Evolutionary conservation across 2,329 filamentous ascomycete species (phyloP).

Genomic region (Ophiognomonia clavigignenti-juglandacearum): DNA sequence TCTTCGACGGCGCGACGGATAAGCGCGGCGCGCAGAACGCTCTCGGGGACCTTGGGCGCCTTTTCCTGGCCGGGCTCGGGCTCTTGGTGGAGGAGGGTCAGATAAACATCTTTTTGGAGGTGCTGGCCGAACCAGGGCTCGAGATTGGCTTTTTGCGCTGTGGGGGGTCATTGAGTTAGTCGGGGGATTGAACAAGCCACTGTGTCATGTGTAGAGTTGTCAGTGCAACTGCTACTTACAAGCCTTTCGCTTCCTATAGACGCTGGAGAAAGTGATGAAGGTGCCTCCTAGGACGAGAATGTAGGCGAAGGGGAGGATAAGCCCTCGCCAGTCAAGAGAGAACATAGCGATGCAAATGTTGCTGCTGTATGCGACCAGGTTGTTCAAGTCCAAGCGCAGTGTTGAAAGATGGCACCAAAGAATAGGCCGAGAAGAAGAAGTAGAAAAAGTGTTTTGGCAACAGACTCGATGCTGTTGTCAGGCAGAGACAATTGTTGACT

Average conservation of each 20-base stretch:
- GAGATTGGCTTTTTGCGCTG: slow-evolving; percentile 75
- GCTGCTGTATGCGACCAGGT: not conserved
- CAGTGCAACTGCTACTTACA: slow-evolving; percentile 48
- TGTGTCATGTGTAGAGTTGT: no score
- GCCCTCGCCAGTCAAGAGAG: slow-evolving; percentile 72
- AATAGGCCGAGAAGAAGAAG: not conserved
- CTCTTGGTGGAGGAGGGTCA: slow-evolving; percentile 80
- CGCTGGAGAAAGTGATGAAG: slow-evolving; percentile 83
- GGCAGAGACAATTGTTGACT: not conserved
- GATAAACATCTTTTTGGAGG: slow-evolving; percentile 88
- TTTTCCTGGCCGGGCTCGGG: slow-evolving; percentile 61
- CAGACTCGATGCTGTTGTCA: no score
- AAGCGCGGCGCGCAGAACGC: slow-evolving; percentile 80
- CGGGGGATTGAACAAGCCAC: no score
- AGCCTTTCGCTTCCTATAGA: slow-evolving; percentile 91
- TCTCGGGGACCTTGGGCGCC: slow-evolving; percentile 68
- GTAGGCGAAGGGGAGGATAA: slow-evolving; percentile 85
- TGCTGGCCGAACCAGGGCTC: slow-evolving; percentile 93
- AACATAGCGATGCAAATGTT: slow-evolving; percentile 36
- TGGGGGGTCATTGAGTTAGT: no score
- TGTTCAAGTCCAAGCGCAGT: not conserved
- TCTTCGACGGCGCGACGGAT: slow-evolving; percentile 87
- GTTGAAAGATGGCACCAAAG: not conserved
- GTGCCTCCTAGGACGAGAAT: slow-evolving; percentile 81
- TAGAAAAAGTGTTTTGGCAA: no score